Base-by-base conservation (phyloP, 768 basidiomycete species). In the Tulasnella sp. region DNA sequence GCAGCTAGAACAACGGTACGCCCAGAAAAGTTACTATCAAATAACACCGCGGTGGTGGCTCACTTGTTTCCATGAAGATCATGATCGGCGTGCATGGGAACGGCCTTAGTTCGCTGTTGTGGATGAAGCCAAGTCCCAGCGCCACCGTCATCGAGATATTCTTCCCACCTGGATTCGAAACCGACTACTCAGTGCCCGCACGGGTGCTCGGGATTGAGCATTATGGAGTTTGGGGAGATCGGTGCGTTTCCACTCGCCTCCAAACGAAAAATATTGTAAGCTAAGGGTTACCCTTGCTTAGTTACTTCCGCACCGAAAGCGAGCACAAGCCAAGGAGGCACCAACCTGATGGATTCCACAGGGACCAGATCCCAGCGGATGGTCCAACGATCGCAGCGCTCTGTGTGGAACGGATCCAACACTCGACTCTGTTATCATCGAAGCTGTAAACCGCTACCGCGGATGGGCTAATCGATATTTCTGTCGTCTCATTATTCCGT, bases 111-210 rank as follows among this genome's bases (percentile, higher is more conserved):
- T 70, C 70, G 62, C 64, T 72, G 9, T 60, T 73, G 2, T 74
- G 71, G 71, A 74, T 74, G 73, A 68, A 71, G 1, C 66, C 71
- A 5, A 72, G 68, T 8, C 68, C 70, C 1, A 56, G 66, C 10
- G 65, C 68, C 29, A 70, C 73, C 4, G 70, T 74, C n/a, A 72
- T 74, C 30, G 73, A 74, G 60, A 68, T 74, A 69, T 74, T 72
- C 63, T 64, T 65, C 60, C 63, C 64, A 2, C 69, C 68, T 1
- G 72, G 71, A 4, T 73, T 71, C 64, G 70, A 71, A 2, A 52
- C 68, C 25, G 69, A 70, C 58, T 71, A 71, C 68, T 48, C 66
- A 69, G 64, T 46, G 25, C 63, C 63, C 10, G 51, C 66, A 0
- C 53, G 68, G 52, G 71, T 70, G 2, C 64, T 73, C 10, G 72